These are phyloP conservation scores for Russula compacta DNA, from an alignment of 768 basidiomycete genomes.

Conservation along the genomic window DNA sequence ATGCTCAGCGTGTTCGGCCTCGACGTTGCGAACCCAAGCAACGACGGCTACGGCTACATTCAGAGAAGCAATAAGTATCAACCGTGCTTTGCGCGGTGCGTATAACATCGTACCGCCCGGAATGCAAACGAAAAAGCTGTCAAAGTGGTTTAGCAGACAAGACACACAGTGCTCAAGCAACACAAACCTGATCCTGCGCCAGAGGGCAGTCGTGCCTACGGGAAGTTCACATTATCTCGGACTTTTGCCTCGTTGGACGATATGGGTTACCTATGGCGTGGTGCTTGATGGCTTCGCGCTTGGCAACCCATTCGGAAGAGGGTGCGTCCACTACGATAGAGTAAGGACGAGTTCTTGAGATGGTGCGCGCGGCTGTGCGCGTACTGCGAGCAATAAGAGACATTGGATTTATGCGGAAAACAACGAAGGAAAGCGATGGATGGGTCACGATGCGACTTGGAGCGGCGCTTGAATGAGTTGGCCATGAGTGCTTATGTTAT, in stretches of 20 bases:
- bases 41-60: constrained; percentile 23
- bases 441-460: neutral
- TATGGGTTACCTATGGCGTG: constrained; percentile 52
- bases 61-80: neutral
- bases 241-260: neutral
- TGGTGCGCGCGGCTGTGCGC: constrained; percentile 40
- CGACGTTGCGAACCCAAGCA: constrained; percentile 43
- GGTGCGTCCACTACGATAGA: constrained; percentile 34
- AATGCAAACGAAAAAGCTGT: constrained; percentile 64
- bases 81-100: neutral
- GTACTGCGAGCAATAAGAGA: constrained; percentile 37
- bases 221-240: constrained; percentile 15
- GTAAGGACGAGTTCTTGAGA: constrained; percentile 27
- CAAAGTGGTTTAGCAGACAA: constrained; percentile 14
- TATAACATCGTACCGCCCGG: constrained; percentile 53
- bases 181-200: constrained; percentile 78
- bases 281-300: constrained; percentile 49
- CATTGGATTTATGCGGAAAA: constrained; percentile 16
- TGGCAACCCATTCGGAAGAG: constrained; percentile 37
- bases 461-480: neutral
- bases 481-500: neutral
- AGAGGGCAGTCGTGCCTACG: constrained; percentile 66
- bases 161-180: neutral
- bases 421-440: constrained; percentile 8
- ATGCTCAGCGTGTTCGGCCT: constrained; percentile 62